Percentiles rank a stretch among this genome's conserved stretches.
phyloP scores from a whole-genome alignment of 202 grass and related monocot genomes.

The Schoenoplectus tabernaemontani region DNA sequence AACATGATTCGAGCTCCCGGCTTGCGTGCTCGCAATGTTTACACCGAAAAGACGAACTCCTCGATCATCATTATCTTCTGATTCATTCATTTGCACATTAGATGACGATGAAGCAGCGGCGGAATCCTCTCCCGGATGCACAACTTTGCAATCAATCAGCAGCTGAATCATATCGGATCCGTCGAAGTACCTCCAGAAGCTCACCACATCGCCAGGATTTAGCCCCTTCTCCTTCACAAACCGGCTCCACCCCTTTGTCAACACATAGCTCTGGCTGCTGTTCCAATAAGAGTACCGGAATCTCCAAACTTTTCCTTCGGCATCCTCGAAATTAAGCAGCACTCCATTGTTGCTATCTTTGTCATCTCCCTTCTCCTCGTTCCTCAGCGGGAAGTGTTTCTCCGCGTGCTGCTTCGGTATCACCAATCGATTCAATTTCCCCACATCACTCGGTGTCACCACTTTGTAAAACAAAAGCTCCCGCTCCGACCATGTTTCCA shows the following conservation, averaged over 20 bases:
- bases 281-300: slow-evolving; percentile 99
- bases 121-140: neutral
- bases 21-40: slow-evolving; percentile 2
- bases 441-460: slow-evolving; percentile 84
- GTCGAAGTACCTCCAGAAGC: slow-evolving; percentile 31
- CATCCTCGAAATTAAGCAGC: slow-evolving; percentile 89
- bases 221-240: slow-evolving; percentile 94
- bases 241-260: slow-evolving; percentile 97
- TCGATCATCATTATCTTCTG: slow-evolving; percentile 7
- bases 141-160: slow-evolving; percentile 22
- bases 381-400: slow-evolving; percentile 61
- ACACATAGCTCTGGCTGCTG: slow-evolving; percentile 97
- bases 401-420: slow-evolving; percentile 94
- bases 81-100: neutral
- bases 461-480: slow-evolving; percentile 79
- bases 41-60: slow-evolving; percentile 16
- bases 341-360: slow-evolving; percentile 37
- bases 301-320: slow-evolving; percentile 54
- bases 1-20: neutral
- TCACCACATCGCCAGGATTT: slow-evolving; percentile 62
- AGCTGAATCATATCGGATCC: slow-evolving; percentile 13
- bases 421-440: slow-evolving; percentile 81
- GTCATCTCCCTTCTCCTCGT: neutral
- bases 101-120: neutral
- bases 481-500: neutral